phyloP scores from a whole-genome alignment of 192 early-diverging fungal genomes.

The Polychytrium aggregatum region DNA sequence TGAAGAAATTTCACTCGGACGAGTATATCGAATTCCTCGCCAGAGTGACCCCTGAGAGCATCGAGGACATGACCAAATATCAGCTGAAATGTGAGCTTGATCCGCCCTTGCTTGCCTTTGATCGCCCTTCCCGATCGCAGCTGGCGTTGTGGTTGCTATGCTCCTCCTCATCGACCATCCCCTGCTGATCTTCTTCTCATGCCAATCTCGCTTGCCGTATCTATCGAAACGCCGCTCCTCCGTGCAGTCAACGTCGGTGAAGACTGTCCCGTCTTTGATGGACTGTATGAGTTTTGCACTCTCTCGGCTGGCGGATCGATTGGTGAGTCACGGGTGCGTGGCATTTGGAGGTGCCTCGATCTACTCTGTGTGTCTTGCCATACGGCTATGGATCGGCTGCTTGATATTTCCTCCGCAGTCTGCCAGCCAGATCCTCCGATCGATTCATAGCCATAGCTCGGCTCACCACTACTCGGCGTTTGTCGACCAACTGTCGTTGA shows the following conservation, averaged over 20 bases:
- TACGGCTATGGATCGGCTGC: too few relatives aligned
- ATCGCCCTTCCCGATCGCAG: constrained; percentile 37
- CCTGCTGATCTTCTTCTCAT: too few relatives aligned
- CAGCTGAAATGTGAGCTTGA: constrained; percentile 32
- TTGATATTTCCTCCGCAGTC: not conserved
- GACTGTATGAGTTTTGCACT: constrained; percentile 89
- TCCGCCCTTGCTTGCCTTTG: constrained; percentile 1
- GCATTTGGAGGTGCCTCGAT: not conserved
- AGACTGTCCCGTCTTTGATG: constrained; percentile 96
- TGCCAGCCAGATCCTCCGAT: constrained; percentile 5
- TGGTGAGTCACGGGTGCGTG: constrained; percentile 7
- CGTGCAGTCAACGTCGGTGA: constrained; percentile 79
- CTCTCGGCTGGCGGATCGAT: constrained; percentile 87
- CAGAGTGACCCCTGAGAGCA: constrained; percentile 42
- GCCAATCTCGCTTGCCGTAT: too few relatives aligned
- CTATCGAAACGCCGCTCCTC: too few relatives aligned
- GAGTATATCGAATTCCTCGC: constrained; percentile 96
- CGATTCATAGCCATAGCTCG: too few relatives aligned
- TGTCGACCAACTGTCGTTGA: too few relatives aligned
- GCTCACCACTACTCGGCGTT: too few relatives aligned
- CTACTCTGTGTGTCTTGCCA: not conserved
- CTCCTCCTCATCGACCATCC: too few relatives aligned
- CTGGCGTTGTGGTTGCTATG: too few relatives aligned
- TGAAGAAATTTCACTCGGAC: constrained; percentile 87
- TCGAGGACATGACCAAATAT: constrained; percentile 31